Conservation (phyloP, 306 rosid species). For the Morella rubra region DNA sequence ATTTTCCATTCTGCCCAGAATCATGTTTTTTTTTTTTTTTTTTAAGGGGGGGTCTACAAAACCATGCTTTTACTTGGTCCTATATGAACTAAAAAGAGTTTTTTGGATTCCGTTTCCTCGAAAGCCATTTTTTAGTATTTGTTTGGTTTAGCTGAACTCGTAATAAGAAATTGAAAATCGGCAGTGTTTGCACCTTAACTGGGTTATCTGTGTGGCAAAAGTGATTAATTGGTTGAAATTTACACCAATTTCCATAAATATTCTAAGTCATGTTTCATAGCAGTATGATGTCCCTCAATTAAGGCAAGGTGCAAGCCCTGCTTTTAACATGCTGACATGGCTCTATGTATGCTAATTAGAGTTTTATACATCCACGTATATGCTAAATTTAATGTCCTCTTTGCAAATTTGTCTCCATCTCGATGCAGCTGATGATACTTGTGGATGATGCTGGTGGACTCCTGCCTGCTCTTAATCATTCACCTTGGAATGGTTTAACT, state of each 20-base stretch:
- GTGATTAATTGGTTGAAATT: neutral
- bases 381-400: neutral
- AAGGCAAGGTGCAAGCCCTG: neutral
- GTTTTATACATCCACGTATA: neutral
- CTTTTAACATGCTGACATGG: neutral
- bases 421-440: constrained; percentile 86
- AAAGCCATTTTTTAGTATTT: no score
- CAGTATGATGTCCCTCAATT: neutral
- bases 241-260: neutral
- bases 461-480: constrained; percentile 82
- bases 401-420: neutral
- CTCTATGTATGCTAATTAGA: neutral
- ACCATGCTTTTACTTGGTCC: neutral
- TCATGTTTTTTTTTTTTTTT: no score
- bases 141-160: neutral
- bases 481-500: constrained; percentile 96
- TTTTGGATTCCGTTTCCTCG: neutral
- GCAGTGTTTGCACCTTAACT: neutral
- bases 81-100: neutral
- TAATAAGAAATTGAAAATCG: neutral
- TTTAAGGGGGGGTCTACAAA: no score
- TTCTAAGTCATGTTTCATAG: neutral
- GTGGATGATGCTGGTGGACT: constrained; percentile 92
- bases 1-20: no score
- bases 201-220: neutral